Base-by-base conservation (phyloP, 768 basidiomycete species). In the Calocybe cyanea region DNA sequence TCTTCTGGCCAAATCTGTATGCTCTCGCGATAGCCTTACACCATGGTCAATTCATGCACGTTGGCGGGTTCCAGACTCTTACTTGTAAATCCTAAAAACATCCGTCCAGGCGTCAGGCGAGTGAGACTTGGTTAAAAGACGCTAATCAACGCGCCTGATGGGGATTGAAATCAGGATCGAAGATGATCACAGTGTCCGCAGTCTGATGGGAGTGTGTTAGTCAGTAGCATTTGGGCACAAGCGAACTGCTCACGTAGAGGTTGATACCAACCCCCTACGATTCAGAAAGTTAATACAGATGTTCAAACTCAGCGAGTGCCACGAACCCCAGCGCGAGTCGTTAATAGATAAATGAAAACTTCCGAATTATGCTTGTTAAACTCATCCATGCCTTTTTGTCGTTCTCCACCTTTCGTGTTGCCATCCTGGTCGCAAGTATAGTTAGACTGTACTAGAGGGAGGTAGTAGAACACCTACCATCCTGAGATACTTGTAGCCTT, bases 121-220 rank as follows among this genome's bases (percentile, higher is more conserved):
- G 17, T 20, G 34, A 15, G 8, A 41, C 7, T 32, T 7, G 7
- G 34, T 20, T 34, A 42, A 34, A 7, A 11, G 35, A n/a, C 38
- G 31, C 11, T 5, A 28, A 28, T 38, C 15, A 14, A 63, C 76
- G 20, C 38, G 85, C 86, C 75, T 87, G 87, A 66, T 96, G 92
- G n/a, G 95, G 95, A 58, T 99, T 99, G 64, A 93, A 99, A 68
- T 99, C 96, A 0, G 93, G 92, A 60, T 99, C 95, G 55, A 85
- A 90, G 44, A 92, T 84, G 35, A 92, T 86, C 21, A 94, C 92
- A 0, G 93, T 95, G 62, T 97, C 95, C 15, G 95, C 94, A 7
- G 83, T 88, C 70, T 86, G 77, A 9, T 9, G 4, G 30, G 70
- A 70, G 51, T 79, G 34, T 42, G 5, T 23, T 25, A 42, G 45